Base-by-base conservation (phyloP, 768 basidiomycete genomes). In the Melanogaster broomeanus region DNA sequence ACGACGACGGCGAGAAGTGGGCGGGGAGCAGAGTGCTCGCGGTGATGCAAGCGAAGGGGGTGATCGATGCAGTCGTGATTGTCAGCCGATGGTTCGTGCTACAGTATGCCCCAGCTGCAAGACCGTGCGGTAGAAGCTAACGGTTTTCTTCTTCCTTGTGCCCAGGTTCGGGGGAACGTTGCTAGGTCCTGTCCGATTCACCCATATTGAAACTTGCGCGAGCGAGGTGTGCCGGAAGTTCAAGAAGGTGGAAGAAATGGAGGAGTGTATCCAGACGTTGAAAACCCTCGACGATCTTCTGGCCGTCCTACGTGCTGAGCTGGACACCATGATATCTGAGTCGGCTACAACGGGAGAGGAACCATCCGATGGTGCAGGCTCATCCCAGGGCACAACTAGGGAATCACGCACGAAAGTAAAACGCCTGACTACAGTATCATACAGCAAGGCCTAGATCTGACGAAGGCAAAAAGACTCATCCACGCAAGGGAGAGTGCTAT, bases 1-100 rank as follows among this genome's bases (percentile, higher is more conserved):
- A 83, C 40, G 92, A 94, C 59, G 92, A 91, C 44, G 88, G 84
- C 5, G 92, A 93, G 69, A 79, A 79, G 57, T 87, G 82, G 77
- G 89, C 80, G 25, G 85, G 87, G 24, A 74, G 71, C 15, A 78
- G 76, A 53, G 74, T 90, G 25, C 64, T 88, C 56, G 81, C 77
- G 57, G 79, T 82, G 12, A 87, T 94, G 86, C 77, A 82, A 60
- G 71, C 74, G n/a, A 77, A 83, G 54, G 85, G 82, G 2, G 76
- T 84, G 16, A 76, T 92, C 24, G 91, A 93, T 64, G 88, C 85
- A 9, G 87, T 87, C 4, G 85, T 93, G 11, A 76, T 92, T 53
- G 87, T 92, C 34, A 85, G 81, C 67, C 81, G 91, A 51, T 89
- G 90, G 88, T 90, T 64, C 56, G 73, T 62, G 15, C 15, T 11